Percentiles rank a stretch among this genome's conserved stretches.
Conservation (phyloP, 2,329 filamentous ascomycete genomes). For the Diplodia mutila region DNA sequence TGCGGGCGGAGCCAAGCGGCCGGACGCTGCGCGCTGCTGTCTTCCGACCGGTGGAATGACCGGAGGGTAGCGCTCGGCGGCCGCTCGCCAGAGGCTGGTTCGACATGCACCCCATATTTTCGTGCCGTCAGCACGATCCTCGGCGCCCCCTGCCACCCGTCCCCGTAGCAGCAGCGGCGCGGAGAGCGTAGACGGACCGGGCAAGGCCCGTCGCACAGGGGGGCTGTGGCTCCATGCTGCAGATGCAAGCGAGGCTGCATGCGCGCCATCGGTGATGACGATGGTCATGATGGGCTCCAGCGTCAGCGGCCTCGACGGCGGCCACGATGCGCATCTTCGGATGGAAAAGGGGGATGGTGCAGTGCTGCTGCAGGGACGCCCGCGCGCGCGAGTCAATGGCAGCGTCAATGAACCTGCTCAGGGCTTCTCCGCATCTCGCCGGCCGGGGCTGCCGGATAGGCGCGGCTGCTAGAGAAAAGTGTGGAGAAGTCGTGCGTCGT, state of each 20-base stretch:
- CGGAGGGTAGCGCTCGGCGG: background rate
- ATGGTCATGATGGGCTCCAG: background rate
- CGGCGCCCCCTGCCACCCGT: background rate
- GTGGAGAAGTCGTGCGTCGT: conserved; percentile 15
- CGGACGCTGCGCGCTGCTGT: background rate
- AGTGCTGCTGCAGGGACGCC: conserved; percentile 9
- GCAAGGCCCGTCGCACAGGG: conserved; percentile 8
- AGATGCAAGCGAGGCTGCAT: conserved; percentile 16
- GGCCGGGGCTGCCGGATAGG: background rate
- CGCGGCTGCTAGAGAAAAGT: conserved; percentile 1
- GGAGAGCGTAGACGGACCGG: background rate
- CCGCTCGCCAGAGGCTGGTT: background rate
- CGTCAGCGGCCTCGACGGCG: conserved; percentile 1
- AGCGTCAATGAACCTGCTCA: background rate
- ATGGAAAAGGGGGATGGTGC: background rate
- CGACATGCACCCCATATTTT: conserved; percentile 21
- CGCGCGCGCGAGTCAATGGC: conserved; percentile 4
- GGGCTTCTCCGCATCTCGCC: conserved; percentile 4
- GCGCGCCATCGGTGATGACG: conserved; percentile 19
- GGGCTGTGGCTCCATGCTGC: background rate
- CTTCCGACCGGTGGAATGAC: background rate
- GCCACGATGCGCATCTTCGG: background rate
- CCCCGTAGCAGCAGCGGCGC: background rate
- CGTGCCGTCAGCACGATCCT: background rate
- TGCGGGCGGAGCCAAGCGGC: background rate